phyloP scores from a whole-genome alignment of 116 monocot species.

The Cymodocea nodosa region DNA sequence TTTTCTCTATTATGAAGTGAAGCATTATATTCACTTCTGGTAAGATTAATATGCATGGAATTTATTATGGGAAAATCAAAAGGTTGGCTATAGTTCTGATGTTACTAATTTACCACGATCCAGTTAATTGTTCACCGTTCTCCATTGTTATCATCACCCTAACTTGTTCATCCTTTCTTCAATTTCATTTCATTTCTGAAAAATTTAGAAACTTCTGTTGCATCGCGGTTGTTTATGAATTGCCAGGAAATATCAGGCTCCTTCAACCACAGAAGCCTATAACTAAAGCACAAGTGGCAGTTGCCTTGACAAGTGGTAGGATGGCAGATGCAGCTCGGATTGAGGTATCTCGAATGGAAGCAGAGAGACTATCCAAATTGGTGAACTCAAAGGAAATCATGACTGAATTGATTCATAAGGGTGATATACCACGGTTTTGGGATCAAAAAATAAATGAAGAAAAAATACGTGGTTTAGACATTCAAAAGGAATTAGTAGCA shows the following conservation, averaged over 20 bases:
- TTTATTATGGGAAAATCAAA: no score
- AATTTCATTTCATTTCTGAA: background rate
- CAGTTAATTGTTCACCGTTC: no score
- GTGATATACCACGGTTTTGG: slow-evolving; percentile 56
- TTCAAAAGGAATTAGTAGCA: slow-evolving; percentile 20
- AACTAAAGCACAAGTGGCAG: slow-evolving; percentile 83
- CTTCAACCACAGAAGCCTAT: slow-evolving; percentile 72
- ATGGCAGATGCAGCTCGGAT: slow-evolving; percentile 30
- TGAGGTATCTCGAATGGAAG: slow-evolving; percentile 49
- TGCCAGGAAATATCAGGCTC: slow-evolving; percentile 64
- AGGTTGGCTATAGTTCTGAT: no score
- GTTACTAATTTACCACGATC: no score
- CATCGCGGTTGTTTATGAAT: background rate
- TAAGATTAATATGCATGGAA: no score
- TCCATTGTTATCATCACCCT: no score
- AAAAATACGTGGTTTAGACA: slow-evolving; percentile 18
- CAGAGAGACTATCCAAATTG: slow-evolving; percentile 41
- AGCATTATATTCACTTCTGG: no score
- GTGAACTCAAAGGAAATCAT: slow-evolving; percentile 61
- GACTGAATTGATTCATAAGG: slow-evolving; percentile 44
- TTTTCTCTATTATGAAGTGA: no score
- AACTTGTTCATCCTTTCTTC: background rate
- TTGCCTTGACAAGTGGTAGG: slow-evolving; percentile 60
- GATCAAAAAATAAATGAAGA: slow-evolving; percentile 32
- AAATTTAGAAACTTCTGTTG: background rate